These are phyloP conservation scores for Populus euphratica DNA, from an alignment of 345 rosid genomes.

Conservation along the genomic window DNA sequence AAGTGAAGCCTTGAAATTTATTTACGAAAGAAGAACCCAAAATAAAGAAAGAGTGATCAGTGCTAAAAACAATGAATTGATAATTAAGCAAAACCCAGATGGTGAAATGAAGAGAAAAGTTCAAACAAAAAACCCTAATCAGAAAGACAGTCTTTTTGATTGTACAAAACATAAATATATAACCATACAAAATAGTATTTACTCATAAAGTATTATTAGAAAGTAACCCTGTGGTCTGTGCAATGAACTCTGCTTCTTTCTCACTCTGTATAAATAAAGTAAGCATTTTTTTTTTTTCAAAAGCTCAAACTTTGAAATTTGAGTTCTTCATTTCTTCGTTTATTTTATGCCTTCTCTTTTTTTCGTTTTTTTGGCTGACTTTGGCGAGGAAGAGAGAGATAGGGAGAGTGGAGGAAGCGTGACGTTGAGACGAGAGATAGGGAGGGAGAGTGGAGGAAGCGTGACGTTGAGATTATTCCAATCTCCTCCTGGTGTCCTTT, in stretches of 20 bases:
- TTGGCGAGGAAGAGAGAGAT: background rate
- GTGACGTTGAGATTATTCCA: slow-evolving; percentile 28
- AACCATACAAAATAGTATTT: background rate
- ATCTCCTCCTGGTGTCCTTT: slow-evolving; percentile 18
- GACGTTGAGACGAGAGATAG: slow-evolving; percentile 18
- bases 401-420: slow-evolving; percentile 6
- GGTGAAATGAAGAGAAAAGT: slow-evolving; percentile 1
- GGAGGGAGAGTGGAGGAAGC: slow-evolving; percentile 1
- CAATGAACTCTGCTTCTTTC: background rate
- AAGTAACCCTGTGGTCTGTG: background rate
- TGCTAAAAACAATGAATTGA: background rate
- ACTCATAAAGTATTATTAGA: background rate
- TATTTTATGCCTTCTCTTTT: background rate
- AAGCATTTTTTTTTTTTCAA: background rate
- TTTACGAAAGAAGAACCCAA: background rate
- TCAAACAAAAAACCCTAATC: slow-evolving; percentile 18
- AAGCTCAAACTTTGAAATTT: slow-evolving; percentile 22
- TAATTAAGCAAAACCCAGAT: background rate
- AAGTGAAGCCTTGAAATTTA: background rate
- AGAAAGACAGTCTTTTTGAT: background rate
- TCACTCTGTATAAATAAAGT: background rate
- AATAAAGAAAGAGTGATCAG: background rate
- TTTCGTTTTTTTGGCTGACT: background rate
- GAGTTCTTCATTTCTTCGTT: slow-evolving; percentile 8
- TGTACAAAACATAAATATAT: background rate